These are phyloP conservation scores for Nelumbo lutea DNA, from an alignment of 164 flowering plant species.

Conservation along the genomic window DNA sequence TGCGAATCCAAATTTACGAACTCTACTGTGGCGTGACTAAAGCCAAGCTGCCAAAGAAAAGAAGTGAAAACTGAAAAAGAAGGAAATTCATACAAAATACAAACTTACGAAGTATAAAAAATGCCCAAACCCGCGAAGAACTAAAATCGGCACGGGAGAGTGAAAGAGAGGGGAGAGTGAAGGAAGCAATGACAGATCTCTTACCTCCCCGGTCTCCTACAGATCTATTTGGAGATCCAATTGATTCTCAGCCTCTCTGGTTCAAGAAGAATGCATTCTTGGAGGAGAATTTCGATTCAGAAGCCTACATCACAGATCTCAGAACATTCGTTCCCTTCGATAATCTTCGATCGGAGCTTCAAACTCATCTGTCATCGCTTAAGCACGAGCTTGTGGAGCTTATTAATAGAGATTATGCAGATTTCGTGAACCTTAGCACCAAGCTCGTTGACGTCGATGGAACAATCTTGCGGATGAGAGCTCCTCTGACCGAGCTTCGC, in stretches of 20 bases:
- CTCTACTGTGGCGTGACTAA: too few species aligned
- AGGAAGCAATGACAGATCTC: slow-evolving; percentile 9
- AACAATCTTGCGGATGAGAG: slow-evolving; percentile 83
- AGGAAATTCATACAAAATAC: too few species aligned
- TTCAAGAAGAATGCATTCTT: slow-evolving; percentile 68
- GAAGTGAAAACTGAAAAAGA: too few species aligned
- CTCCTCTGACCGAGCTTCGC: slow-evolving; percentile 71
- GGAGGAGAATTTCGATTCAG: slow-evolving; percentile 61
- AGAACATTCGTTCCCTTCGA: slow-evolving; percentile 94
- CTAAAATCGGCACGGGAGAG: too few species aligned
- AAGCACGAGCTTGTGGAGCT: slow-evolving; percentile 84
- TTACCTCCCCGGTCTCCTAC: slow-evolving; percentile 14
- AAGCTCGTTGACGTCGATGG: slow-evolving; percentile 90
- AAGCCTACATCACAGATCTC: slow-evolving; percentile 84
- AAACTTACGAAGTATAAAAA: too few species aligned
- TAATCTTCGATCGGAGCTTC: slow-evolving; percentile 84
- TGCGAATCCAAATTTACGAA: too few species aligned
- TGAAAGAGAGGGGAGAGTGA: background rate
- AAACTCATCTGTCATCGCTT: slow-evolving; percentile 67
- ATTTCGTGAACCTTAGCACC: slow-evolving; percentile 88
- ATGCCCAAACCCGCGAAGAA: too few species aligned
- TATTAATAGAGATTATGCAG: slow-evolving; percentile 87
- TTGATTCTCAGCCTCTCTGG: slow-evolving; percentile 77
- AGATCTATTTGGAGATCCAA: slow-evolving; percentile 84
- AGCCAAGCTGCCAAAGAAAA: too few species aligned